phyloP scores from a whole-genome alignment of 495 filamentous ascomycete genomes.

The Aspergillus baeticus region DNA sequence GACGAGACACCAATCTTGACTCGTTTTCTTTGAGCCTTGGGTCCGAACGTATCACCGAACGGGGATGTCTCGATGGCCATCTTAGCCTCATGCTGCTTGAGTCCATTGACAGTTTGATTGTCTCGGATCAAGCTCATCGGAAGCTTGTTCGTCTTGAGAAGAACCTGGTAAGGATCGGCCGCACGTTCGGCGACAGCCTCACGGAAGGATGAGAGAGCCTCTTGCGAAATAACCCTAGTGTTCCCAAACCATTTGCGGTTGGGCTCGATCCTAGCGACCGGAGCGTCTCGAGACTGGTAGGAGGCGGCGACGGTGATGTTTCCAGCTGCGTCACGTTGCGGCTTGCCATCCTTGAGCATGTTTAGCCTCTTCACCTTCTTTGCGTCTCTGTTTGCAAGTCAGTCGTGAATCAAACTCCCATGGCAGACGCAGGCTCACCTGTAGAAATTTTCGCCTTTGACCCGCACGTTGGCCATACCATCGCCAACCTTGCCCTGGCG shows the following conservation, averaged over 20 bases:
- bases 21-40: conserved; percentile 87
- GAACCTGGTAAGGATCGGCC: conserved; percentile 86
- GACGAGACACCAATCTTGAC: conserved; percentile 82
- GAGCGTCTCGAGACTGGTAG: conserved; percentile 75
- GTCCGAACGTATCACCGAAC: conserved; percentile 88
- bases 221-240: conserved; percentile 66
- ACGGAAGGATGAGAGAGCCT: conserved; percentile 75
- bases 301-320: conserved; percentile 78
- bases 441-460: conserved; percentile 97
- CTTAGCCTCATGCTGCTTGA: conserved; percentile 92
- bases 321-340: conserved; percentile 71
- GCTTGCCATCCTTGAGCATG: conserved; percentile 80
- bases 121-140: conserved; percentile 80
- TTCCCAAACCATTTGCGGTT: conserved; percentile 87
- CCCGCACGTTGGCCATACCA: conserved; percentile 86
- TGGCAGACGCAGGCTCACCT: conserved; percentile 42
- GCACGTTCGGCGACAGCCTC: conserved; percentile 89
- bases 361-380: conserved; percentile 87
- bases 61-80: conserved; percentile 85
- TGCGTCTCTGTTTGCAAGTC: conserved; percentile 52
- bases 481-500: conserved; percentile 77
- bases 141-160: conserved; percentile 92
- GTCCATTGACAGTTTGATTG: conserved; percentile 62
- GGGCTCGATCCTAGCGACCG: conserved; percentile 86
- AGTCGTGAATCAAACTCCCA: conserved; percentile 10